A percentile compares a stretch with the other conserved stretches of the same genome.
These are phyloP conservation scores for Talaromyces islandicus DNA, from an alignment of 2,329 filamentous ascomycete species.

Conservation along the genomic window DNA sequence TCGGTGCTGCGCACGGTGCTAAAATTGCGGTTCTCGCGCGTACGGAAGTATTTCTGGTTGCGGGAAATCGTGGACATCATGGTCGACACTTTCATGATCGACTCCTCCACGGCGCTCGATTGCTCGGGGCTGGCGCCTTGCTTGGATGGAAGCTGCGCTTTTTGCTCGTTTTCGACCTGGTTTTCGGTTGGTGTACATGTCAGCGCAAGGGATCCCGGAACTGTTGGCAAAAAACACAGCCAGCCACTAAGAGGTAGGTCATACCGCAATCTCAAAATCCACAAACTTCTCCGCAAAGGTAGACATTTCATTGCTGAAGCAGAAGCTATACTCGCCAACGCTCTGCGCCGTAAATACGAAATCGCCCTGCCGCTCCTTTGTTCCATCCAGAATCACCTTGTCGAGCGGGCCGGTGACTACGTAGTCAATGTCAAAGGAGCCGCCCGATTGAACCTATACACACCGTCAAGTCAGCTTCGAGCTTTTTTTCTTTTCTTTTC, in stretches of 20 bases:
- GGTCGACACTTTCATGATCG: constrained; percentile 87
- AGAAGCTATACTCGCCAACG: constrained; percentile 87
- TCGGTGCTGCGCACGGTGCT: constrained; percentile 96
- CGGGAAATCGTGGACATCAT: constrained; percentile 90
- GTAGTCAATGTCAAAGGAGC: constrained; percentile 96
- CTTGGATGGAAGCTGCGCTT: constrained; percentile 77
- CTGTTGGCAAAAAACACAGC: no score
- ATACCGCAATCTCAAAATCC: constrained; percentile 92
- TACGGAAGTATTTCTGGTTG: constrained; percentile 99
- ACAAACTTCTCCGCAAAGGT: constrained; percentile 97
- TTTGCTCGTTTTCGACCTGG: constrained; percentile 85
- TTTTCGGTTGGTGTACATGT: neutral
- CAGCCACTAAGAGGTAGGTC: constrained; percentile 24
- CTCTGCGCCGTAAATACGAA: constrained; percentile 94
- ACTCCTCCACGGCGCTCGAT: constrained; percentile 82
- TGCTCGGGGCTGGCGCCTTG: constrained; percentile 85
- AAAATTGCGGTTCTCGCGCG: constrained; percentile 97
- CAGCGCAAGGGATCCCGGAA: neutral
- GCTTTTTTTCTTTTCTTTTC: no score
- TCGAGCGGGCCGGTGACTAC: constrained; percentile 73
- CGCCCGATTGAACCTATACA: constrained; percentile 86
- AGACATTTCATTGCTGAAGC: constrained; percentile 98
- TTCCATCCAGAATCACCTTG: constrained; percentile 75
- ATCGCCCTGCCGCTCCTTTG: constrained; percentile 91
- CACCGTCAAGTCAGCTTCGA: neutral